These are phyloP conservation scores for Epichloe coenophiala DNA, from an alignment of 2,329 filamentous ascomycete species.

Conservation along the genomic window DNA sequence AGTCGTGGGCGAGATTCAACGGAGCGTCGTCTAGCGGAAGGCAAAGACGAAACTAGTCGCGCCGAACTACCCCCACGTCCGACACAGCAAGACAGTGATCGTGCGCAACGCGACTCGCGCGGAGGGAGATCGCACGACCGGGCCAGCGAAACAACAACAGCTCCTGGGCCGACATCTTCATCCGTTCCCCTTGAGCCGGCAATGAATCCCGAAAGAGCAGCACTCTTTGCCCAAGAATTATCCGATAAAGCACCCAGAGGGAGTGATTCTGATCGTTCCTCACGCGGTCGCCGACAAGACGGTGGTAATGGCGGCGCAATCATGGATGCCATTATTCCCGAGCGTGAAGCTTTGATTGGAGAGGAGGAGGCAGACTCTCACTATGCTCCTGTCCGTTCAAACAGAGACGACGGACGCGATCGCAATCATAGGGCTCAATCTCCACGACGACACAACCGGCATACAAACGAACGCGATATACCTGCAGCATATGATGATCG, in stretches of 20 bases:
- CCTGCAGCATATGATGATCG: constrained; percentile 34
- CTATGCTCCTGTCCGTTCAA: constrained; percentile 19
- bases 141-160: constrained; percentile 18
- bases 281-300: constrained; percentile 15
- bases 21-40: constrained; percentile 31
- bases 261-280: constrained; percentile 17
- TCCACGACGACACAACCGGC: constrained; percentile 28
- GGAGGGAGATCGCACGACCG: constrained; percentile 15
- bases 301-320: constrained; percentile 11
- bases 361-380: constrained; percentile 21
- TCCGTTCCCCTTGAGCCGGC: constrained; percentile 26
- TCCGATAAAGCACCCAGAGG: constrained; percentile 14
- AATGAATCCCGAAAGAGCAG: constrained; percentile 43
- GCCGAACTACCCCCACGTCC: constrained; percentile 23
- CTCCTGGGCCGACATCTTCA: constrained; percentile 12
- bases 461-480: constrained; percentile 16
- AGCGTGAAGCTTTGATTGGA: constrained; percentile 31
- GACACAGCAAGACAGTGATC: constrained; percentile 29
- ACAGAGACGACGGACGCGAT: constrained; percentile 32
- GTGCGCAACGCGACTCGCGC: constrained; percentile 19
- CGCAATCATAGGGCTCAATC: constrained; percentile 31
- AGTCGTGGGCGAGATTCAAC: constrained; percentile 28
- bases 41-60: constrained; percentile 12
- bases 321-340: constrained; percentile 31
- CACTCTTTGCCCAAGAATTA: constrained; percentile 29